Evolutionary conservation across 805 yeast genomes (phyloP).

Genomic region (Wickerhamiella azyma): DNA sequence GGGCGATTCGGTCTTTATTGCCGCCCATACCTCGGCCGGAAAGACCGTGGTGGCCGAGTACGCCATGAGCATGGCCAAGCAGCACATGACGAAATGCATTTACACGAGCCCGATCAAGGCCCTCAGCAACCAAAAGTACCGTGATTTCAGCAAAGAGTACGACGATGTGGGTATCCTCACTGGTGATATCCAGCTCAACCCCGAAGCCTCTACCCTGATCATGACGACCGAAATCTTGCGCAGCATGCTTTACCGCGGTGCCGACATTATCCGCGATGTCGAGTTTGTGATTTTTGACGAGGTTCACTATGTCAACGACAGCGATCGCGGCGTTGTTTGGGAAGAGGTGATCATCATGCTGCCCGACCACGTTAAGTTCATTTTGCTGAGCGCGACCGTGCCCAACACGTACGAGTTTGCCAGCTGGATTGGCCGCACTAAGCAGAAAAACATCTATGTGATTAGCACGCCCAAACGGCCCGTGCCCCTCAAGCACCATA

Average conservation of each 20-base stretch:
- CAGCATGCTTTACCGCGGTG: slow-evolving; percentile 92
- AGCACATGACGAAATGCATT: slow-evolving; percentile 93
- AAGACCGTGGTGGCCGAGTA: slow-evolving; percentile 89
- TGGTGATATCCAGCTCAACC: slow-evolving; percentile 95
- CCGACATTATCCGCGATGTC: slow-evolving; percentile 90
- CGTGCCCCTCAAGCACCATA: slow-evolving; percentile 75
- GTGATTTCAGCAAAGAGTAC: slow-evolving; percentile 73
- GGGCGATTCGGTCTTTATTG: slow-evolving; percentile 96
- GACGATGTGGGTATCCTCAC: slow-evolving; percentile 88
- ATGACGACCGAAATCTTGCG: slow-evolving; percentile 97
- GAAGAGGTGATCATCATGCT: slow-evolving; percentile 97
- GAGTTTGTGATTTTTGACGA: slow-evolving; percentile 97
- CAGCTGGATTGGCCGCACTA: slow-evolving; percentile 95
- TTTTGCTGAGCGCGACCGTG: slow-evolving; percentile 87
- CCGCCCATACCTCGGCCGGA: slow-evolving; percentile 98
- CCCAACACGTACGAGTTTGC: slow-evolving; percentile 99
- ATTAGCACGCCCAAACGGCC: slow-evolving; percentile 95
- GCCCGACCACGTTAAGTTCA: slow-evolving; percentile 90
- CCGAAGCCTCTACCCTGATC: slow-evolving; percentile 89
- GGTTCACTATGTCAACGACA: slow-evolving; percentile 94
- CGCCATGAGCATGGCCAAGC: slow-evolving; percentile 90
- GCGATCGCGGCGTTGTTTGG: slow-evolving; percentile 98
- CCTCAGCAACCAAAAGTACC: slow-evolving; percentile 72
- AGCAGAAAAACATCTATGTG: slow-evolving; percentile 88
- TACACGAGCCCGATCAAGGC: slow-evolving; percentile 95